Evolutionary conservation across 2,329 filamentous ascomycete genomes (phyloP).

Genomic region (Penicillium freii): DNA sequence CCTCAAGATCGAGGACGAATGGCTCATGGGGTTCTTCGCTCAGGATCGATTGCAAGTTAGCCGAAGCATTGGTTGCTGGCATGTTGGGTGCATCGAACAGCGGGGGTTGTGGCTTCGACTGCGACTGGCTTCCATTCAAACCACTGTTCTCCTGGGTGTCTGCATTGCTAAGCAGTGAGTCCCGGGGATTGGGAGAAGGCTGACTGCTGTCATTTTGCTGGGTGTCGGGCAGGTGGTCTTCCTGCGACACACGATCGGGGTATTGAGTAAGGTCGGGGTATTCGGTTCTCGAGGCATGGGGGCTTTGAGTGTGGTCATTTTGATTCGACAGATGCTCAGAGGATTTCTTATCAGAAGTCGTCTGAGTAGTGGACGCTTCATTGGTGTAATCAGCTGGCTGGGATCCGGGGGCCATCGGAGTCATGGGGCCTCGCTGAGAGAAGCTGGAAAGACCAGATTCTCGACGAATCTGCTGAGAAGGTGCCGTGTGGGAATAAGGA

Average conservation of each 20-base stretch:
- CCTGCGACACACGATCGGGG: constrained; percentile 52
- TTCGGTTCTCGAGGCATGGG: constrained; percentile 46
- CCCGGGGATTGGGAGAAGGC: constrained; percentile 30
- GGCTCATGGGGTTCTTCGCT: constrained; percentile 32
- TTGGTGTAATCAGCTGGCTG: constrained; percentile 67
- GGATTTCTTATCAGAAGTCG: constrained; percentile 78
- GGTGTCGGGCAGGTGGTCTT: constrained; percentile 64
- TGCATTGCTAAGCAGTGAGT: constrained; percentile 23
- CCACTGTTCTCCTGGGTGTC: constrained; percentile 30
- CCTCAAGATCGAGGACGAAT: constrained; percentile 46
- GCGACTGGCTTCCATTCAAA: constrained; percentile 39
- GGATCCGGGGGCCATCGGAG: constrained; percentile 58
- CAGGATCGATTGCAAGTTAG: constrained; percentile 35
- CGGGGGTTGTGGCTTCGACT: constrained; percentile 40
- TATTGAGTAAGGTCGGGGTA: constrained; percentile 55
- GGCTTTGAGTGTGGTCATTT: constrained; percentile 66
- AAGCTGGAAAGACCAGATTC: constrained; percentile 48
- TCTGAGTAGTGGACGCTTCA: constrained; percentile 84
- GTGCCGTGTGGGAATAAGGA: constrained; percentile 47
- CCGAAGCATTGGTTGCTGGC: constrained; percentile 23
- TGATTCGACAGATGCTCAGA: constrained; percentile 70
- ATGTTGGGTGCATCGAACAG: constrained; percentile 39
- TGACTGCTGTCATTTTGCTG: constrained; percentile 51
- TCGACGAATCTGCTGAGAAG: constrained; percentile 46
- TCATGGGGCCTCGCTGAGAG: constrained; percentile 54